These are phyloP conservation scores for rapeseed (Brassica napus) DNA, from an alignment of 345 rosid genomes.

Conservation along the genomic window Da-Ae NC_063446.1:50049001-50049500, in stretches of 20 bases:
- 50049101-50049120: conserved; percentile 72
- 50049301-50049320: not conserved
- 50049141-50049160: not conserved
- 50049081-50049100: conserved; percentile 92
- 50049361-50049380: conserved; percentile 80
- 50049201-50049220: conserved; percentile 99
- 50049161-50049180: not conserved
- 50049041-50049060: conserved; percentile 98
- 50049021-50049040: conserved; percentile 96
- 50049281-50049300: conserved; percentile 65
- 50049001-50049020: not conserved
- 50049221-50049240: conserved; percentile 77
- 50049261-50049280: conserved; percentile 97
- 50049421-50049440: conserved; percentile 84
- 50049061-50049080: conserved; percentile 87
- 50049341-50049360: conserved; percentile 53
- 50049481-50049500: conserved; percentile 78
- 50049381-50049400: conserved; percentile 87
- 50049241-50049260: conserved; percentile 95
- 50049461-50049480: conserved; percentile 96
- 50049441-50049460: conserved; percentile 94
- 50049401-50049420: conserved; percentile 93
- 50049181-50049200: conserved; percentile 45
- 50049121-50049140: not conserved
- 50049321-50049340: not conserved